Conservation (phyloP, 1,139 yeast species). For the Dujonia santamariae region DNA sequence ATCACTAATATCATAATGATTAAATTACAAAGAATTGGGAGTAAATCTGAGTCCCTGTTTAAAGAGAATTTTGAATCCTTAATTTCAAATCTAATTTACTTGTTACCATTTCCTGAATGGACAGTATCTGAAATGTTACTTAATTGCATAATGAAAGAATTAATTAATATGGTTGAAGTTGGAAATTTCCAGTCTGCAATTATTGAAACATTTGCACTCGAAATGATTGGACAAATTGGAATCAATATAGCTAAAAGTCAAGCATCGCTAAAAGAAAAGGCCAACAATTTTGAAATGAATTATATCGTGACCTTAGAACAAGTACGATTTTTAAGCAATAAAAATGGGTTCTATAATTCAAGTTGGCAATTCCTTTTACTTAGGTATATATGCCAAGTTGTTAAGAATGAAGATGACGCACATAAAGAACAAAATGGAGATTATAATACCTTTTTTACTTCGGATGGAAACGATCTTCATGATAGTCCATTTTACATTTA, state of each 20-base stretch:
- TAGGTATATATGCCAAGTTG: slow-evolving; percentile 9
- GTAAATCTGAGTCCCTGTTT: slow-evolving; percentile 8
- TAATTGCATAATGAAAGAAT: slow-evolving; percentile 36
- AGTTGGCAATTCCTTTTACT: slow-evolving; percentile 14
- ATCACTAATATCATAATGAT: slow-evolving; percentile 39
- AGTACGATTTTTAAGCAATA: slow-evolving; percentile 13
- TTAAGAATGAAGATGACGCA: not conserved
- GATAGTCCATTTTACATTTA: no score
- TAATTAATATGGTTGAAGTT: slow-evolving; percentile 36
- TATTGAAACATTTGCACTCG: slow-evolving; percentile 51
- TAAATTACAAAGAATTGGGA: slow-evolving; percentile 14
- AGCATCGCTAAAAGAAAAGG: no score
- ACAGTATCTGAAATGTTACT: slow-evolving; percentile 53
- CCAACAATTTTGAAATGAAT: slow-evolving; percentile 1
- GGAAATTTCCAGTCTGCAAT: slow-evolving; percentile 21
- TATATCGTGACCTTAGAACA: slow-evolving; percentile 13
- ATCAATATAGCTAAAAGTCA: slow-evolving; percentile 40
- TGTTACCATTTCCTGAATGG: slow-evolving; percentile 58
- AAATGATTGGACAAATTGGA: slow-evolving; percentile 55
- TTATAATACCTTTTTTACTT: not conserved
- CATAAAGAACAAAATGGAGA: not conserved
- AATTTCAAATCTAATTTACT: slow-evolving; percentile 50
- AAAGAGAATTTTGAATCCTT: slow-evolving; percentile 41
- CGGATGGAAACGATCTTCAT: slow-evolving; percentile 11
- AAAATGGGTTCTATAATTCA: slow-evolving; percentile 7